Conservation (phyloP, 2,329 filamentous ascomycete species). For the Scedosporium boydii region DNA sequence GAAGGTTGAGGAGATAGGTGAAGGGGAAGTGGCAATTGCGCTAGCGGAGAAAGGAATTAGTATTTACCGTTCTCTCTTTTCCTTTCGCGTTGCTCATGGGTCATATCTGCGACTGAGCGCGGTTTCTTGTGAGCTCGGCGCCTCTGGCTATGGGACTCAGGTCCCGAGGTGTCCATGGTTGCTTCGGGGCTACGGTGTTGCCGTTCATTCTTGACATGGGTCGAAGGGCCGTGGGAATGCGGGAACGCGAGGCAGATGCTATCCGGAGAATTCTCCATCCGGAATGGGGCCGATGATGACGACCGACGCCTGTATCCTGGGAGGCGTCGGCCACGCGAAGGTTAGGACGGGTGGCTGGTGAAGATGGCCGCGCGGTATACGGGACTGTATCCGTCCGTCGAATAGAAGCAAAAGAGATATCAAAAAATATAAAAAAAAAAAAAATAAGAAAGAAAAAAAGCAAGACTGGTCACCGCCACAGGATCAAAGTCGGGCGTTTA, state of each 20-base stretch:
- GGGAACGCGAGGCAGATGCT: not conserved
- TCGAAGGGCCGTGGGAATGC: not conserved
- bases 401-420: not conserved
- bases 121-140: slow-evolving; percentile 1
- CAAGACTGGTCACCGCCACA: too few relatives aligned
- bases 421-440: not conserved
- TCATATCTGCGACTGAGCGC: slow-evolving; percentile 48
- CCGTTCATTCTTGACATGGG: not conserved
- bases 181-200: not conserved
- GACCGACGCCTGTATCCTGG: not conserved
- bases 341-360: not conserved
- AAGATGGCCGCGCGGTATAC: not conserved
- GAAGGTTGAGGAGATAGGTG: not conserved
- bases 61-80: slow-evolving; percentile 47
- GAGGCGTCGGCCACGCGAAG: not conserved
- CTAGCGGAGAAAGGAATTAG: not conserved
- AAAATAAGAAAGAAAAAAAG: not conserved
- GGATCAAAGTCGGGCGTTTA: too few relatives aligned
- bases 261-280: slow-evolving; percentile 2
- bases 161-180: not conserved
- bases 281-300: too few relatives aligned
- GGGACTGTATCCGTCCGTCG: not conserved
- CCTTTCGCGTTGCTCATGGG: slow-evolving; percentile 65
- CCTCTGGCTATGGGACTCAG: not conserved
- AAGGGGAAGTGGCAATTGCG: not conserved